These are phyloP conservation scores for Scedosporium aurantiacum DNA, from an alignment of 2,329 filamentous ascomycete species.

Conservation along the genomic window DNA sequence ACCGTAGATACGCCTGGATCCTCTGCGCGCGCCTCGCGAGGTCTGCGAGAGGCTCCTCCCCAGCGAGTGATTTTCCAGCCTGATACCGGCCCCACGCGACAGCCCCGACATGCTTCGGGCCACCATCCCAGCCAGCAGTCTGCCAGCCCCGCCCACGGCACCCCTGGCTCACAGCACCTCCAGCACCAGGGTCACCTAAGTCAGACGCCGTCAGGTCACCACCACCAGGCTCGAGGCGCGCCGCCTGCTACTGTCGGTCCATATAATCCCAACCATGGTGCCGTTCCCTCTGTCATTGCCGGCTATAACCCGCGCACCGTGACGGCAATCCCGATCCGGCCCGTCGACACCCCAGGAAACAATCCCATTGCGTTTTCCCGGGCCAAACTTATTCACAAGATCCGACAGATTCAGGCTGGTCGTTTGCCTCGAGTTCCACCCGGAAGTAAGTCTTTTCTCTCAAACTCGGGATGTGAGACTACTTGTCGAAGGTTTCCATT, in stretches of 20 bases:
- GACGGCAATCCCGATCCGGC: constrained; percentile 41
- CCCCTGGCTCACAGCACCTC: constrained; percentile 35
- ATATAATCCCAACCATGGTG: constrained; percentile 44
- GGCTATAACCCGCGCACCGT: constrained; percentile 47
- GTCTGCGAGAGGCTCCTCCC: constrained; percentile 70
- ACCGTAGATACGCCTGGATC: constrained; percentile 40
- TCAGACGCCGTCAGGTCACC: constrained; percentile 12
- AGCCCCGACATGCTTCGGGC: constrained; percentile 43
- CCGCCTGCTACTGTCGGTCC: constrained; percentile 18
- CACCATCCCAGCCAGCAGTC: constrained; percentile 22
- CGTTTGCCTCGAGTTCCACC: constrained; percentile 40
- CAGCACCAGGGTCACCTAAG: constrained; percentile 8
- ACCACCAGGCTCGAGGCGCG: constrained; percentile 16
- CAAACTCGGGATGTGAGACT: too few relatives aligned
- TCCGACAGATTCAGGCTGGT: constrained; percentile 30
- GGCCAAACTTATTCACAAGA: constrained; percentile 14
- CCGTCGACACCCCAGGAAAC: constrained; percentile 64
- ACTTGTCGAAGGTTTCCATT: too few relatives aligned
- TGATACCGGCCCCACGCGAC: constrained; percentile 54
- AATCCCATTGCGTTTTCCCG: constrained; percentile 57
- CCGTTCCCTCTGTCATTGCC: constrained; percentile 18
- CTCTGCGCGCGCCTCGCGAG: constrained; percentile 48
- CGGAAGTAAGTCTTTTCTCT: constrained; percentile 54
- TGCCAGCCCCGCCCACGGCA: constrained; percentile 32
- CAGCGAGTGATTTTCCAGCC: constrained; percentile 79